Evolutionary conservation across 2,329 filamentous ascomycete species (phyloP).

Genomic region (Exophiala sp.): DNA sequence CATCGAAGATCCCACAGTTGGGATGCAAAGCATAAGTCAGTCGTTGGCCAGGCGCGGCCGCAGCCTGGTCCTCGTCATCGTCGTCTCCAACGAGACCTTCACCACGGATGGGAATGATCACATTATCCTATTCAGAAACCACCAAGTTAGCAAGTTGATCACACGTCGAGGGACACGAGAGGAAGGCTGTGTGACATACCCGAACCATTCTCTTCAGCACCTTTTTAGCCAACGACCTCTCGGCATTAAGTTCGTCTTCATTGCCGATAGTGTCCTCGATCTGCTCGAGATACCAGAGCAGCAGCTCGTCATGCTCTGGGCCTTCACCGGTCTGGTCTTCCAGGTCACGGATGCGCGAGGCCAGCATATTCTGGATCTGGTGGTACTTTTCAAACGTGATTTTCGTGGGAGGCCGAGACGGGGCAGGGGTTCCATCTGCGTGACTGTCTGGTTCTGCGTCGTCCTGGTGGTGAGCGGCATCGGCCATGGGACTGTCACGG

Average conservation of each 20-base stretch:
- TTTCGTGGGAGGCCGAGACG: slow-evolving; percentile 55
- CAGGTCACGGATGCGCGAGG: slow-evolving; percentile 76
- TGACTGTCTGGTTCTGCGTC: slow-evolving; percentile 31
- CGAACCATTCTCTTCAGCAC: slow-evolving; percentile 95
- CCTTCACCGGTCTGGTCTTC: slow-evolving; percentile 71
- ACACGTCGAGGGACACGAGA: too few relatives aligned
- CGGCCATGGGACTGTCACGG: slow-evolving; percentile 51
- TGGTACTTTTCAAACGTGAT: slow-evolving; percentile 96
- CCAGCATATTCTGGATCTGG: slow-evolving; percentile 77
- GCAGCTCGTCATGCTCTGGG: slow-evolving; percentile 71
- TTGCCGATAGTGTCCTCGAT: slow-evolving; percentile 74
- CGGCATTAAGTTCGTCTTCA: slow-evolving; percentile 73
- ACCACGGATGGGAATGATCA: slow-evolving; percentile 61
- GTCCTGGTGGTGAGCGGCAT: slow-evolving; percentile 46
- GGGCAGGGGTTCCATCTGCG: slow-evolving; percentile 38
- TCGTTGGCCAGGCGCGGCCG: slow-evolving; percentile 34
- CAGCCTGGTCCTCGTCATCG: slow-evolving; percentile 42
- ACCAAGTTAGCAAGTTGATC: too few relatives aligned
- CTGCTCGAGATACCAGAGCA: slow-evolving; percentile 88
- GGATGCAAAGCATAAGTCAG: slow-evolving; percentile 87
- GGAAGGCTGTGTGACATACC: slow-evolving; percentile 51
- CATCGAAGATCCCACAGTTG: slow-evolving; percentile 68
- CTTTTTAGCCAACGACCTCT: slow-evolving; percentile 69
- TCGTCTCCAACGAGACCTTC: slow-evolving; percentile 80
- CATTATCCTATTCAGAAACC: slow-evolving; percentile 57